Evolutionary conservation across 495 filamentous ascomycete genomes (phyloP).

Genomic region (Neurospora pannonica): DNA sequence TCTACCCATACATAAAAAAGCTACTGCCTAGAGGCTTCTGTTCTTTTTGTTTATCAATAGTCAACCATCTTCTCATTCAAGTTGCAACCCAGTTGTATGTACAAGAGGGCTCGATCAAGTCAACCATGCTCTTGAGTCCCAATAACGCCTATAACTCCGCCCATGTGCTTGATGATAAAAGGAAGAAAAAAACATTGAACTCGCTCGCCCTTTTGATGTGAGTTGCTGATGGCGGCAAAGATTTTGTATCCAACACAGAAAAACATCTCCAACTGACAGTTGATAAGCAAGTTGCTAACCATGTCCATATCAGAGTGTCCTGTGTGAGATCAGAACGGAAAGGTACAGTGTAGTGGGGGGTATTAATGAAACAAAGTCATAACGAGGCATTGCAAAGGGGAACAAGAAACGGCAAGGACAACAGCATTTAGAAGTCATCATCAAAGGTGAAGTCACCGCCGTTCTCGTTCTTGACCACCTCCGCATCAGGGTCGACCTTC

Average conservation of each 20-base stretch:
- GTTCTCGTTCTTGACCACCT: conserved; percentile 47
- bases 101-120: neutral
- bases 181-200: neutral
- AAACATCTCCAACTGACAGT: neutral
- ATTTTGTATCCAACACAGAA: neutral
- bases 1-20: conserved; percentile 17
- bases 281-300: neutral
- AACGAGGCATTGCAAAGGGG: conserved; percentile 4
- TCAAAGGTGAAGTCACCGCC: conserved; percentile 84
- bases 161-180: neutral
- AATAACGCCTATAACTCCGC: neutral
- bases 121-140: neutral
- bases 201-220: neutral
- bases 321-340: neutral
- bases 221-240: neutral
- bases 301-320: neutral
- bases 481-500: conserved; percentile 53
- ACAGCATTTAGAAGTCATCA: conserved; percentile 76
- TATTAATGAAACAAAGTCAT: conserved; percentile 11
- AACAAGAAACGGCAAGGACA: neutral
- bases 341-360: conserved; percentile 3
- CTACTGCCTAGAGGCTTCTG: conserved; percentile 6
- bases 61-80: neutral
- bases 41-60: neutral
- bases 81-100: neutral